Evolutionary conservation across 2,329 filamentous ascomycete species (phyloP).

Genomic region (Calycina herbarum): DNA sequence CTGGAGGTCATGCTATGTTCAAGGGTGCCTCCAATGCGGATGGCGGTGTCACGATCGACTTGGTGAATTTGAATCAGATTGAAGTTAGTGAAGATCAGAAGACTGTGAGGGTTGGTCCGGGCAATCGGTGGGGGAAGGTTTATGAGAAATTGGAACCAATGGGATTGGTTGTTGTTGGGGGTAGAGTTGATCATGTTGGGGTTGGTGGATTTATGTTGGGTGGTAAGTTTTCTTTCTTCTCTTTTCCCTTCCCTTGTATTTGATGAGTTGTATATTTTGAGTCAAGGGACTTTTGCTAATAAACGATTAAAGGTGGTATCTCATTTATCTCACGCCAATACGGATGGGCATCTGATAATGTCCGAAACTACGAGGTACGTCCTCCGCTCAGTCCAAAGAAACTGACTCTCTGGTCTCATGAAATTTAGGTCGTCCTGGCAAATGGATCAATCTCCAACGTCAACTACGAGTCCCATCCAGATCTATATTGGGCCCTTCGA

Average conservation of each 20-base stretch:
- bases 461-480: constrained; percentile 23
- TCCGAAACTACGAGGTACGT: constrained; percentile 21
- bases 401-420: background rate
- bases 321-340: constrained; percentile 16
- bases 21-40: constrained; percentile 52
- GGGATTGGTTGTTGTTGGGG: constrained; percentile 41
- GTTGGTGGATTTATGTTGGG: constrained; percentile 27
- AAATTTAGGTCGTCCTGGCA: constrained; percentile 32
- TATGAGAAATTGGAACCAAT: constrained; percentile 39
- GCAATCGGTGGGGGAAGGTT: constrained; percentile 42
- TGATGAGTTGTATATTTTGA: background rate
- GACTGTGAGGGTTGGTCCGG: constrained; percentile 39
- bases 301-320: constrained; percentile 1
- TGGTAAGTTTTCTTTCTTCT: constrained; percentile 28
- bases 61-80: constrained; percentile 36
- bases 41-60: constrained; percentile 50
- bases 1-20: constrained; percentile 30
- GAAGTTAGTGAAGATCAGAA: constrained; percentile 33
- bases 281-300: background rate
- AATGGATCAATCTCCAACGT: constrained; percentile 34
- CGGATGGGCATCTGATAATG: constrained; percentile 24
- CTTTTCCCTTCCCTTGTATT: background rate
- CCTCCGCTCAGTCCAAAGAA: background rate
- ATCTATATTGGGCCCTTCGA: constrained; percentile 39
- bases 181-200: constrained; percentile 34